Conservation (phyloP, 345 rosid genomes). For the Citrus mangshanensis region DNA sequence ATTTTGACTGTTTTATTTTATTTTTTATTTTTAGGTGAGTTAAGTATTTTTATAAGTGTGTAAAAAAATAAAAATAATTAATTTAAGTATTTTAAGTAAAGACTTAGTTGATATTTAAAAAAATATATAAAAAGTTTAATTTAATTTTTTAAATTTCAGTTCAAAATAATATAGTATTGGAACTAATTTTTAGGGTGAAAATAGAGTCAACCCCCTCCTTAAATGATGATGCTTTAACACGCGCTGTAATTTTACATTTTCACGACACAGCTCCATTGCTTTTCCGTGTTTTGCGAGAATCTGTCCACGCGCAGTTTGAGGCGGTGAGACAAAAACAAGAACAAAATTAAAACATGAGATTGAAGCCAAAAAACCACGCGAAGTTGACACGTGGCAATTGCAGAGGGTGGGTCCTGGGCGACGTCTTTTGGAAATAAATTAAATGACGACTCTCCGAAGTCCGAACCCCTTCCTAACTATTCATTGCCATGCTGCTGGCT, state of each 20-base stretch:
- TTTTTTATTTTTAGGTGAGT: no score
- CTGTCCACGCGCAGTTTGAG: neutral
- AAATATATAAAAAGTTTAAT: no score
- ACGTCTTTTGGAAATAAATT: neutral
- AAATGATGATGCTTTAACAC: neutral
- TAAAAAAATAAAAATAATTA: no score
- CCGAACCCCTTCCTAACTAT: neutral
- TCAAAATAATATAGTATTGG: no score
- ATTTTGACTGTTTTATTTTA: no score
- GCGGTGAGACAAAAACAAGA: neutral
- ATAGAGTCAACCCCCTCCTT: no score
- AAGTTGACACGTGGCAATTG: neutral
- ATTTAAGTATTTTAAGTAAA: no score
- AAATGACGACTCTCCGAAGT: neutral
- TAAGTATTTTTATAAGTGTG: no score
- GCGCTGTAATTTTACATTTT: neutral
- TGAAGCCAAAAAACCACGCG: neutral
- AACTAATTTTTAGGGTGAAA: no score
- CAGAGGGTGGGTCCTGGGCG: neutral
- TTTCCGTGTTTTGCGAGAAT: neutral
- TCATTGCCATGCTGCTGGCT: neutral
- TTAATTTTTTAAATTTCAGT: no score
- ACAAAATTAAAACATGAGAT: no score
- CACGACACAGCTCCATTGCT: neutral
- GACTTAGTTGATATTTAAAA: no score